phyloP scores from a whole-genome alignment of 2,329 filamentous ascomycete genomes.

The Monosporascus sp. region DNA sequence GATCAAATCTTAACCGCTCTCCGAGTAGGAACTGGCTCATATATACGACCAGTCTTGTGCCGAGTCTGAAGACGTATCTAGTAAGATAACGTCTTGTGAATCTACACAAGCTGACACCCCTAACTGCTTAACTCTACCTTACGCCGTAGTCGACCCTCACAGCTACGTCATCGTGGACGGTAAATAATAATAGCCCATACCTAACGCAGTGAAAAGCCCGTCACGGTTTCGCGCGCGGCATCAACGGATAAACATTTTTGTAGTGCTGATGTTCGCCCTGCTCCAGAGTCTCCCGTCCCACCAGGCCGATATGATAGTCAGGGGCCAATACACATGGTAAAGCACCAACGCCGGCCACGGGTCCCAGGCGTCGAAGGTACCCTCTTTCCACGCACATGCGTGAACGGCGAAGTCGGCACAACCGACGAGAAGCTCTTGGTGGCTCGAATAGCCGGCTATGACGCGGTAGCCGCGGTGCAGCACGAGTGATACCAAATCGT shows the following conservation, averaged over 20 bases:
- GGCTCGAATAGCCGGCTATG: slow-evolving; percentile 16
- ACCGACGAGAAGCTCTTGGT: slow-evolving; percentile 13
- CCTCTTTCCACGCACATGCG: slow-evolving; percentile 48
- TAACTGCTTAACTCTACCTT: too few species aligned
- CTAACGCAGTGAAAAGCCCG: too few species aligned
- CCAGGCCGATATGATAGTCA: slow-evolving; percentile 42
- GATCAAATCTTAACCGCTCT: too few species aligned
- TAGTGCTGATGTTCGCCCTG: slow-evolving; percentile 63
- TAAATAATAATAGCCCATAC: too few species aligned
- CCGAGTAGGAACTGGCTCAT: too few species aligned
- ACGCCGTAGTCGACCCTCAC: too few species aligned
- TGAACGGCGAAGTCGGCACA: slow-evolving; percentile 29
- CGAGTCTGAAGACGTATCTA: too few species aligned
- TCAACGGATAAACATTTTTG: slow-evolving; percentile 27
- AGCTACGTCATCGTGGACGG: too few species aligned
- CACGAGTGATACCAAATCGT: slow-evolving; percentile 54
- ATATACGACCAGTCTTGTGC: too few species aligned
- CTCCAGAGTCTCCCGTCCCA: slow-evolving; percentile 51
- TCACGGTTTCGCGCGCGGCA: too few species aligned
- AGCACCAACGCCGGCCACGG: slow-evolving; percentile 53
- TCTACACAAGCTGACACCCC: too few species aligned
- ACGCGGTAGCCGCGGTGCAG: slow-evolving; percentile 38
- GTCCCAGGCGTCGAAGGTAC: slow-evolving; percentile 48
- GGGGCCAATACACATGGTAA: slow-evolving; percentile 52
- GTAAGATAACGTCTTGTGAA: too few species aligned